Percentiles rank a stretch among this genome's conserved stretches.
These are phyloP conservation scores for Suhomyces wounanorum DNA, from an alignment of 1,139 yeast species.

Conservation along the genomic window DNA sequence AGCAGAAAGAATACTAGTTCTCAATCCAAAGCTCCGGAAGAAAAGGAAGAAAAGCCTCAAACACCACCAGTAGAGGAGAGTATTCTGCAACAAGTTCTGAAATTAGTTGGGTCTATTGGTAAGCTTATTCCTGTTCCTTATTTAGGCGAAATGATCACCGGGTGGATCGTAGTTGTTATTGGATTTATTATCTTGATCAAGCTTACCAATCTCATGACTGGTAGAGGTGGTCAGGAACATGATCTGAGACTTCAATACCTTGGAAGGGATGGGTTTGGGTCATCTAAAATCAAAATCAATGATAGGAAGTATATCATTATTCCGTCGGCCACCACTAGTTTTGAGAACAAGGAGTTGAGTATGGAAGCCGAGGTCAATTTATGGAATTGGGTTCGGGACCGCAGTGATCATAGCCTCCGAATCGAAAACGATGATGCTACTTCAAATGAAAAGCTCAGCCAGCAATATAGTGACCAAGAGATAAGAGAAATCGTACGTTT, in stretches of 20 bases:
- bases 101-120: slow-evolving; percentile 34
- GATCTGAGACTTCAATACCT: slow-evolving; percentile 4
- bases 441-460: slow-evolving; percentile 10
- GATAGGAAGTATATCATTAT: slow-evolving; percentile 47
- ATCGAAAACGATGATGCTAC: slow-evolving; percentile 14
- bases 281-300: slow-evolving; percentile 35
- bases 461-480: slow-evolving; percentile 46
- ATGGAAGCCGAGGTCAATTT: slow-evolving; percentile 61
- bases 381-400: slow-evolving; percentile 81
- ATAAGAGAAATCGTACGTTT: slow-evolving; percentile 55
- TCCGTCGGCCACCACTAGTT: slow-evolving; percentile 47
- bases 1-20: slow-evolving; percentile 21
- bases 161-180: slow-evolving; percentile 22
- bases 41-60: slow-evolving; percentile 12
- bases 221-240: slow-evolving; percentile 5
- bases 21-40: slow-evolving; percentile 15
- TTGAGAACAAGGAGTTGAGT: slow-evolving; percentile 34
- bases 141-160: slow-evolving; percentile 28
- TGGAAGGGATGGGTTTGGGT: slow-evolving; percentile 9
- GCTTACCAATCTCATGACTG: slow-evolving; percentile 10
- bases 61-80: slow-evolving; percentile 14
- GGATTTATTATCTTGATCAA: slow-evolving; percentile 17
- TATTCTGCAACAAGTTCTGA: slow-evolving; percentile 24
- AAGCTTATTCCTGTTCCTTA: slow-evolving; percentile 32
- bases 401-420: slow-evolving; percentile 37